phyloP scores from a whole-genome alignment of 768 basidiomycete genomes.

The Phylloporus arenicola region DNA sequence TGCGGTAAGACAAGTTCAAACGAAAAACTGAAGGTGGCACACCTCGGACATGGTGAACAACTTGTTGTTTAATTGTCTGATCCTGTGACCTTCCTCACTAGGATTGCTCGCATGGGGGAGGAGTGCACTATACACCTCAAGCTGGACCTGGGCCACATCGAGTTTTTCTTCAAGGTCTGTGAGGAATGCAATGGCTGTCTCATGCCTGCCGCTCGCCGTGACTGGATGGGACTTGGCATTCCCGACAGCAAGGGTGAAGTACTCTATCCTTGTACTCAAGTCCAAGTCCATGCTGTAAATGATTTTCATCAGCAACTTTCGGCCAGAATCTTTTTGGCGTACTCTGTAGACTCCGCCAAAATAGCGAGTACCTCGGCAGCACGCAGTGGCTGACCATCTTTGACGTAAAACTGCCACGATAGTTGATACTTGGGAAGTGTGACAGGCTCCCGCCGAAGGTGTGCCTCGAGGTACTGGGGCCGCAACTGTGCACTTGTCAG shows the following conservation, averaged over 20 bases:
- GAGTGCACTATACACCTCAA: slow-evolving; percentile 78
- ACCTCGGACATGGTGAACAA: slow-evolving; percentile 86
- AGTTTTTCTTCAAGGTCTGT: slow-evolving; percentile 93
- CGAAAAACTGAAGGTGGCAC: slow-evolving; percentile 15
- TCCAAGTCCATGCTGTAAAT: slow-evolving; percentile 54
- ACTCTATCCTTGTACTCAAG: slow-evolving; percentile 78
- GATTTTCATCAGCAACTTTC: neutral
- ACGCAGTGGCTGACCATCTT: slow-evolving; percentile 78
- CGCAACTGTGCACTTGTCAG: slow-evolving; percentile 52
- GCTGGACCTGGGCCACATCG: slow-evolving; percentile 93
- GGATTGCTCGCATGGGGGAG: slow-evolving; percentile 56
- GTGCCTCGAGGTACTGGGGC: slow-evolving; percentile 82
- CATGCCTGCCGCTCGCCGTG: slow-evolving; percentile 68
- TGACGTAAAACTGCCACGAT: slow-evolving; percentile 96
- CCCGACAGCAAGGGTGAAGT: slow-evolving; percentile 87
- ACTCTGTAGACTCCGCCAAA: slow-evolving; percentile 84
- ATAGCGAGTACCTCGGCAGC: slow-evolving; percentile 83
- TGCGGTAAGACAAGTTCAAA: slow-evolving; percentile 10
- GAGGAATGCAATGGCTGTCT: slow-evolving; percentile 93
- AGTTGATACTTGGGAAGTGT: slow-evolving; percentile 82
- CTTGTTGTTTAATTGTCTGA: slow-evolving; percentile 50
- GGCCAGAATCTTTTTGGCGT: slow-evolving; percentile 22
- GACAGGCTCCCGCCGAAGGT: slow-evolving; percentile 75
- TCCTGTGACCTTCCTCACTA: slow-evolving; percentile 57
- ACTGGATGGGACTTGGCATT: slow-evolving; percentile 95